Evolutionary conservation across 805 yeast species (phyloP).

Genomic region (Ogataea pilisensis): DNA sequence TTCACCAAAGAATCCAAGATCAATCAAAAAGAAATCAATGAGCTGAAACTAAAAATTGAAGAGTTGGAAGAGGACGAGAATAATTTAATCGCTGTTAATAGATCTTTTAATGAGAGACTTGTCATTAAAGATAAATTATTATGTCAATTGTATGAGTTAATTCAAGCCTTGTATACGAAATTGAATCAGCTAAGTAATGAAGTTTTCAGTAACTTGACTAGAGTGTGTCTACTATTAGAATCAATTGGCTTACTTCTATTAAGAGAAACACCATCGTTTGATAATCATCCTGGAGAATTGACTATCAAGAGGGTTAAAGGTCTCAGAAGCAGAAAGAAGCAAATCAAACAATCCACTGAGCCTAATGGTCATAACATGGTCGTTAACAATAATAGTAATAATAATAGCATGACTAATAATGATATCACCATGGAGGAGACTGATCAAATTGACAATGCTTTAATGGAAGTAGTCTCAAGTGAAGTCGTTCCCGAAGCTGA

Average conservation of each 20-base stretch:
- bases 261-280: constrained; percentile 32
- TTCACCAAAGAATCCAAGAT: constrained; percentile 48
- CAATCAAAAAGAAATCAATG: constrained; percentile 47
- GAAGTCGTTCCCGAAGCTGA: constrained; percentile 35
- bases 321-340: constrained; percentile 44
- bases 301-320: constrained; percentile 79
- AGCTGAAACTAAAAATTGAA: constrained; percentile 39
- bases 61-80: constrained; percentile 46
- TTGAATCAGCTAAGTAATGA: constrained; percentile 40
- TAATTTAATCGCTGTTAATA: constrained; percentile 40
- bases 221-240: constrained; percentile 58
- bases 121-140: constrained; percentile 23
- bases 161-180: constrained; percentile 28
- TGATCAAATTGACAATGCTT: constrained; percentile 32
- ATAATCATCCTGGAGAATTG: constrained; percentile 32
- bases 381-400: constrained; percentile 17
- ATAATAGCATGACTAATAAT: constrained; percentile 30
- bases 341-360: constrained; percentile 17
- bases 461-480: constrained; percentile 35
- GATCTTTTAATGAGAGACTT: constrained; percentile 28
- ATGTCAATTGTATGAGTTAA: constrained; percentile 16
- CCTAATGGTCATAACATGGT: constrained; percentile 6
- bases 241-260: constrained; percentile 71
- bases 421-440: constrained; percentile 24
- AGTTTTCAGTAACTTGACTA: constrained; percentile 36